A percentile compares a stretch with the other conserved stretches of the same genome.
Evolutionary conservation across 2,329 filamentous ascomycete species (phyloP).

Genomic region (Cladophialophora psammophila): DNA sequence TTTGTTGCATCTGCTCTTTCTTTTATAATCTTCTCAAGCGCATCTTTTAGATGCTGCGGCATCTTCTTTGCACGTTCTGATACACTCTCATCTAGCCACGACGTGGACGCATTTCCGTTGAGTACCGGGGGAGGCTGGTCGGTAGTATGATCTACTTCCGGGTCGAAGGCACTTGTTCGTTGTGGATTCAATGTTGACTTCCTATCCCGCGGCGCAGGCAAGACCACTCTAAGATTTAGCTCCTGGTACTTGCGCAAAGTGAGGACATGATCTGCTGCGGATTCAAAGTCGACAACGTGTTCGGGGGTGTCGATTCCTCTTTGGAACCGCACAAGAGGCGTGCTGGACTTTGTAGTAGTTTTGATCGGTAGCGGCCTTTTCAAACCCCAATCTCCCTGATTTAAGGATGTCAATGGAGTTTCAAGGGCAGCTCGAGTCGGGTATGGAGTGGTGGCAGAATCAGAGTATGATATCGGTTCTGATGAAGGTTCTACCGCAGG

Average conservation of each 20-base stretch:
- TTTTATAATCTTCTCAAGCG: slow-evolving; percentile 26
- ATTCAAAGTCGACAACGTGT: slow-evolving; percentile 87
- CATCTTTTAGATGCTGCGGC: slow-evolving; percentile 33
- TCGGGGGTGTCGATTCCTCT: slow-evolving; percentile 83
- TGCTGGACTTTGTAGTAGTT: slow-evolving; percentile 73
- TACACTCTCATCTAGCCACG: slow-evolving; percentile 24
- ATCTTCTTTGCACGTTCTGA: slow-evolving; percentile 32
- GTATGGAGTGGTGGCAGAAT: slow-evolving; percentile 75
- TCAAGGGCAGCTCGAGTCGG: slow-evolving; percentile 86
- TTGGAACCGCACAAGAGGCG: slow-evolving; percentile 74
- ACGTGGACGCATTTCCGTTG: slow-evolving; percentile 16
- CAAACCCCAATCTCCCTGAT: slow-evolving; percentile 88
- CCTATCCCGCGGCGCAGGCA: slow-evolving; percentile 24
- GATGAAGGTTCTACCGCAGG: slow-evolving; percentile 62
- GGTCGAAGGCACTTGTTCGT: slow-evolving; percentile 45
- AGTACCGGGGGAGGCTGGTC: slow-evolving; percentile 14
- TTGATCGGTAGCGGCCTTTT: slow-evolving; percentile 83
- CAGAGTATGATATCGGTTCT: slow-evolving; percentile 61
- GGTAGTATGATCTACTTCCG: slow-evolving; percentile 37
- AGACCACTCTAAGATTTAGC: slow-evolving; percentile 67
- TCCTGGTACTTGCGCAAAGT: slow-evolving; percentile 88
- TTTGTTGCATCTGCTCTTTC: slow-evolving; percentile 9
- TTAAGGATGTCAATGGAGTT: slow-evolving; percentile 74
- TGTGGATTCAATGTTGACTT: slow-evolving; percentile 16
- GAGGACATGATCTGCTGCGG: slow-evolving; percentile 79